Conservation (phyloP, 331 rosid genomes). For the Malus hybrid region DNA sequence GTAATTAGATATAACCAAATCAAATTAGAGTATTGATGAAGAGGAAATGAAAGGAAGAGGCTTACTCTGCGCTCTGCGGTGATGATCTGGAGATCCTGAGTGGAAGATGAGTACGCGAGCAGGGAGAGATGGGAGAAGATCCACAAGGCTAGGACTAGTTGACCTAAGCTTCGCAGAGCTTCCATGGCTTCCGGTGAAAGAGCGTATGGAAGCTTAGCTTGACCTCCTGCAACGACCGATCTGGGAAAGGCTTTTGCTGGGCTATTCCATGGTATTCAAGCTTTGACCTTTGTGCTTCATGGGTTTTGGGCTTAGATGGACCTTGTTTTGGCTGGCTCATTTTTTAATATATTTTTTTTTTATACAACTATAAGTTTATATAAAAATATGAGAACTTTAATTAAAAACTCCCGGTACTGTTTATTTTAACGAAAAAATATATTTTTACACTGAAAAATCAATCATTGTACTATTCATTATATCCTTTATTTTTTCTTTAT, state of each 20-base stretch:
- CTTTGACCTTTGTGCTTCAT: not conserved
- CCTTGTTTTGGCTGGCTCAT: no score
- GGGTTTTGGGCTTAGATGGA: no score
- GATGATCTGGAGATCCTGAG: conserved; percentile 59
- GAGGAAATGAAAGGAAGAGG: not conserved
- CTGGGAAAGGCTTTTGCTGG: not conserved
- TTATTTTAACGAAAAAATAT: no score
- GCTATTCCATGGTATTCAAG: not conserved
- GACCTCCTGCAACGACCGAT: conserved; percentile 11
- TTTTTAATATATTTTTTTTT: no score
- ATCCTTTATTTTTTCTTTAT: no score
- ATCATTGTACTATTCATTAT: no score
- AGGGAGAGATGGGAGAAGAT: conserved; percentile 24
- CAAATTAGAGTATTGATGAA: not conserved
- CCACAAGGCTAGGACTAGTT: conserved; percentile 25
- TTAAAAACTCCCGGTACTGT: no score
- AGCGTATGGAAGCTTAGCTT: not conserved
- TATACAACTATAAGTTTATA: no score
- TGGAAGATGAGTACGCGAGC: conserved; percentile 27
- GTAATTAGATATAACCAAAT: not conserved
- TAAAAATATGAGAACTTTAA: no score
- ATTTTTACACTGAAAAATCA: no score
- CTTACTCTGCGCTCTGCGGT: conserved; percentile 92
- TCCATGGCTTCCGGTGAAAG: conserved; percentile 42
- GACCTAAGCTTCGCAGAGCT: conserved; percentile 35